Evolutionary conservation across 768 basidiomycete species (phyloP).

Genomic region (Gautieria morchelliformis): DNA sequence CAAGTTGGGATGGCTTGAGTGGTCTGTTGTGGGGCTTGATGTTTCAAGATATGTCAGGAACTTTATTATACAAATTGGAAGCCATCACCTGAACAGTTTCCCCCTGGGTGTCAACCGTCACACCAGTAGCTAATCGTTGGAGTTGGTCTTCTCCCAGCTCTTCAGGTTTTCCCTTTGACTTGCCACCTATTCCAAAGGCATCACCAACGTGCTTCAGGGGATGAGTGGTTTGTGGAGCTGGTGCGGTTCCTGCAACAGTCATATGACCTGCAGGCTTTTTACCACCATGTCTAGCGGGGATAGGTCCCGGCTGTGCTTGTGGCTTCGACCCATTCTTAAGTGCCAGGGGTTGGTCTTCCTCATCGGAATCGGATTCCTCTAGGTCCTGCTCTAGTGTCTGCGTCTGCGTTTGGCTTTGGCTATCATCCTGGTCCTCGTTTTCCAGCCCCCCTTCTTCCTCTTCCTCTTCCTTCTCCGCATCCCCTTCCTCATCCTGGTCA

Average conservation of each 20-base stretch:
- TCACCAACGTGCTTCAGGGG: constrained; percentile 22
- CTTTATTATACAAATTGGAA: neutral
- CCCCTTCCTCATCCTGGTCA: neutral
- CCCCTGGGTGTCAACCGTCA: constrained; percentile 59
- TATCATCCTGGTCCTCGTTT: neutral
- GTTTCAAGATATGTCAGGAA: neutral
- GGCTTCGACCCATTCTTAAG: constrained; percentile 3
- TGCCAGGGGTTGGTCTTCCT: constrained; percentile 7
- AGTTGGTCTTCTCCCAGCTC: constrained; percentile 69
- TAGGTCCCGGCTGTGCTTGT: neutral
- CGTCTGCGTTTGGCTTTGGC: neutral
- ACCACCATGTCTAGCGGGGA: constrained; percentile 27
- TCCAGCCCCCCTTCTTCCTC: neutral
- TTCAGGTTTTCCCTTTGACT: constrained; percentile 40
- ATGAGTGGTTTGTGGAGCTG: constrained; percentile 30
- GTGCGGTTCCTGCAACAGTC: constrained; percentile 50
- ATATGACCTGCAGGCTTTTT: constrained; percentile 51
- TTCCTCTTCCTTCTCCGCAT: neutral
- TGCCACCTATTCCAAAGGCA: constrained; percentile 37
- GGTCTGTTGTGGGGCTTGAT: neutral
- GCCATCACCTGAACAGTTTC: constrained; percentile 17
- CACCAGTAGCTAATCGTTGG: constrained; percentile 68
- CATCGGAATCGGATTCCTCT: constrained; percentile 7
- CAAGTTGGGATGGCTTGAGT: neutral
- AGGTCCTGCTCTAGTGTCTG: neutral